Conservation (phyloP, 257 asterid species). For the Gynochthodes officinalis region DNA sequence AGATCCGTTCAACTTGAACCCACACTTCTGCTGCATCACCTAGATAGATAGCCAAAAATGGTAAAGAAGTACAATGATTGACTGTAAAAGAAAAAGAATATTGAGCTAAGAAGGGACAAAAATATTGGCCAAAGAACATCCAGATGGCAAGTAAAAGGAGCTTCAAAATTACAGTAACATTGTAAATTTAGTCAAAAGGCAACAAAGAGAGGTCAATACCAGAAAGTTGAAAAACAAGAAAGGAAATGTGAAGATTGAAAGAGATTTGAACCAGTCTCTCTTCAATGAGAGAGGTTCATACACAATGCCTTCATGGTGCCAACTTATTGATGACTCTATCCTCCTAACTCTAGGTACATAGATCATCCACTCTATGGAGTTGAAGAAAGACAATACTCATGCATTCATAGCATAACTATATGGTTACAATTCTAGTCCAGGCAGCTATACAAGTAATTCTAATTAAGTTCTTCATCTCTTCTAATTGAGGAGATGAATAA, state of each 20-base stretch:
- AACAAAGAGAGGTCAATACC: background rate
- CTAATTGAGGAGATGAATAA: background rate
- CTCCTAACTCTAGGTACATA: background rate
- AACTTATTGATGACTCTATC: background rate
- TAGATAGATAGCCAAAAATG: background rate
- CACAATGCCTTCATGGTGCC: background rate
- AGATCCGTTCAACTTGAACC: too few species aligned
- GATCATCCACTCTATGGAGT: background rate
- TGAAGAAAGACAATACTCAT: background rate
- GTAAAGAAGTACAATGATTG: constrained; percentile 3
- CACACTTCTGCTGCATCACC: too few species aligned
- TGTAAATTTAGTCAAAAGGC: background rate
- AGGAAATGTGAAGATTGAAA: background rate
- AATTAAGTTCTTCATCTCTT: background rate
- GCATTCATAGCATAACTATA: background rate
- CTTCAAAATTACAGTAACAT: background rate
- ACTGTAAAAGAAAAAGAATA: background rate
- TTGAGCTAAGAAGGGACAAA: background rate
- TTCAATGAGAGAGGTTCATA: background rate
- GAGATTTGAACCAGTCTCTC: background rate
- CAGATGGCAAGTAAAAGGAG: background rate
- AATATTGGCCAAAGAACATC: background rate
- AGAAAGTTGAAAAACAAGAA: background rate
- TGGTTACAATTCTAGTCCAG: background rate
- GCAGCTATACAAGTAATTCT: background rate